Conservation (phyloP, 179 eudicot genomes). For the Carnegiea gigantea region DNA sequence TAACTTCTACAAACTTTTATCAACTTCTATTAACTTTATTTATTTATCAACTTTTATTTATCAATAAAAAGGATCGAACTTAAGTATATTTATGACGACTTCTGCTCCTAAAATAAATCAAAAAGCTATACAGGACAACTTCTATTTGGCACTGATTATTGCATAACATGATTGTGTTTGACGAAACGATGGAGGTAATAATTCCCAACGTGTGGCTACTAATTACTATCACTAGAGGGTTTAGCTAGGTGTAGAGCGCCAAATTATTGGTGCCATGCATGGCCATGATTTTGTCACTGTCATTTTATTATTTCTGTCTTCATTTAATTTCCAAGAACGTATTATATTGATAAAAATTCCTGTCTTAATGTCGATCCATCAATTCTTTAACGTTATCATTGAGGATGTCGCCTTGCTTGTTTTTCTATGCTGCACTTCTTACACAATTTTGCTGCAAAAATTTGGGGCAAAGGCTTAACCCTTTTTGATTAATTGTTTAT, state of each 20-base stretch:
- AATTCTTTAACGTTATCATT: background rate
- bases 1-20: no score
- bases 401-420: background rate
- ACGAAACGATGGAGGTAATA: background rate
- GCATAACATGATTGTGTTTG: background rate
- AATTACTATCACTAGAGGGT: background rate
- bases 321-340: no score
- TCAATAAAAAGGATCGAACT: no score
- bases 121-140: no score
- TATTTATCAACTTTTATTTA: no score
- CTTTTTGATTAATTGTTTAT: background rate
- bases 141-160: no score
- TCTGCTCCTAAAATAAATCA: no score
- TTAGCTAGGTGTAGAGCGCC: background rate
- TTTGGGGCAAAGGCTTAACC: background rate
- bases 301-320: background rate
- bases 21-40: no score
- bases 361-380: background rate
- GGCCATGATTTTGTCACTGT: constrained; percentile 8
- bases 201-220: constrained; percentile 5
- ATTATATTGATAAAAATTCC: no score
- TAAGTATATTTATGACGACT: no score
- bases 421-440: background rate
- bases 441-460: background rate
- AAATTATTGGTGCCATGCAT: constrained; percentile 11